Percentiles rank a stretch among this genome's conserved stretches.
phyloP scores from a whole-genome alignment of 2,329 filamentous ascomycete species.

The Aspergillus sp. region DNA sequence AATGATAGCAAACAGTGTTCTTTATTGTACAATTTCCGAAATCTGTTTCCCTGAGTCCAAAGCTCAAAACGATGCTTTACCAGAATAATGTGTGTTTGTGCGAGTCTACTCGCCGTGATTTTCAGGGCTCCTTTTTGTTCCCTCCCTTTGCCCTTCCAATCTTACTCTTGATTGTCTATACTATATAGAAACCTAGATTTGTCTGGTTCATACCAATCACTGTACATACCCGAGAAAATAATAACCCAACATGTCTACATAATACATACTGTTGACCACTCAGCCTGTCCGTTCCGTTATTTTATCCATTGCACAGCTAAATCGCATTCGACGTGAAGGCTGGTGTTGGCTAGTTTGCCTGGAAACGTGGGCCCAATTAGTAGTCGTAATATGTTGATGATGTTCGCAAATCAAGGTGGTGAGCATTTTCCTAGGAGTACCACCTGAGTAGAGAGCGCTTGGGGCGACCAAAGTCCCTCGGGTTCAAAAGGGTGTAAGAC shows the following conservation, averaged over 20 bases:
- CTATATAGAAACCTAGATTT: slow-evolving; percentile 9
- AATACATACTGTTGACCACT: neutral
- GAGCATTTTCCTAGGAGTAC: neutral
- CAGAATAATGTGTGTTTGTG: neutral
- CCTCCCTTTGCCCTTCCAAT: neutral
- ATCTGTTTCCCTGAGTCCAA: neutral
- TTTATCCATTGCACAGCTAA: neutral
- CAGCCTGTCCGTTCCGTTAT: neutral
- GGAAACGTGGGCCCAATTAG: neutral
- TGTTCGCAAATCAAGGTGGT: neutral
- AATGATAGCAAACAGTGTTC: neutral
- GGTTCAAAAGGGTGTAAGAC: neutral
- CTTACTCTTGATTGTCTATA: neutral
- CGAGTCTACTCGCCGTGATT: neutral
- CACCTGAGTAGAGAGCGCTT: neutral
- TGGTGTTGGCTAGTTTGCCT: neutral
- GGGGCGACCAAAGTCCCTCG: neutral
- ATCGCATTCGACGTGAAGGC: neutral
- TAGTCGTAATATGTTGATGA: neutral
- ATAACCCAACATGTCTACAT: neutral
- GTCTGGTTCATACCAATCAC: slow-evolving; percentile 5
- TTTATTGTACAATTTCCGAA: slow-evolving; percentile 1
- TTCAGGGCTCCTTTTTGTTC: neutral
- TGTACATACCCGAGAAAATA: slow-evolving; percentile 13
- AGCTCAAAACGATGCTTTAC: neutral